Evolutionary conservation across 805 yeast species (phyloP).

Genomic region (Tetrapisispora taiwanensis): DNA sequence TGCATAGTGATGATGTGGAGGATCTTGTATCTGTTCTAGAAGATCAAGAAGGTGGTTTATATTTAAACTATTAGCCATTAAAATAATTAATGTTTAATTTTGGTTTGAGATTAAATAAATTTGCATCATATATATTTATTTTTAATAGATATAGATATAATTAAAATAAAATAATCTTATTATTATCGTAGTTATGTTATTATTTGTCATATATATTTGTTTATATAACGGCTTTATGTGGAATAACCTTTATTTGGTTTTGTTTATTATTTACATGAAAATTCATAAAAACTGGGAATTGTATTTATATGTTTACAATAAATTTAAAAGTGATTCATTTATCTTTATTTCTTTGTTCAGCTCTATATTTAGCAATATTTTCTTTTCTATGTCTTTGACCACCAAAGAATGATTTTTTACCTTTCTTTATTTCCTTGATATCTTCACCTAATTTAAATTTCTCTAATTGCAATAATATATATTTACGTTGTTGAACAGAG

Average conservation of each 20-base stretch:
- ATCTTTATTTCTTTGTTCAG: constrained; percentile 4
- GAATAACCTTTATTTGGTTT: background rate
- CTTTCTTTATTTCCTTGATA: constrained; percentile 46
- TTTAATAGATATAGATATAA: too few relatives aligned
- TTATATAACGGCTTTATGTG: too few relatives aligned
- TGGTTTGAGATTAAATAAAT: background rate
- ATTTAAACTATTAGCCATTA: constrained; percentile 32
- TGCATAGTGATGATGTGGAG: constrained; percentile 46
- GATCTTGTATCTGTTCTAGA: constrained; percentile 63
- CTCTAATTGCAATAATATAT: constrained; percentile 64
- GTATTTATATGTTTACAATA: background rate
- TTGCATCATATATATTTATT: background rate
- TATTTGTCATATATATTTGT: too few relatives aligned
- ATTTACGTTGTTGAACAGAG: constrained; percentile 60
- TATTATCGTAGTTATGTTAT: too few relatives aligned
- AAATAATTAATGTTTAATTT: background rate
- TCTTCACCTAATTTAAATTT: constrained; percentile 48
- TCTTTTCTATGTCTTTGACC: constrained; percentile 77
- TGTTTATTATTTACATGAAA: background rate
- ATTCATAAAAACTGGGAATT: background rate
- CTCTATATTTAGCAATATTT: constrained; percentile 46
- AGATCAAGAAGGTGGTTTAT: constrained; percentile 70
- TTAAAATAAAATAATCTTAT: too few relatives aligned
- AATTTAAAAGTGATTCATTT: background rate
- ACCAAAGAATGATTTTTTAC: constrained; percentile 68